Base-by-base conservation (phyloP, 2,329 filamentous ascomycete species). In the Fusarium chuoi region DNA sequence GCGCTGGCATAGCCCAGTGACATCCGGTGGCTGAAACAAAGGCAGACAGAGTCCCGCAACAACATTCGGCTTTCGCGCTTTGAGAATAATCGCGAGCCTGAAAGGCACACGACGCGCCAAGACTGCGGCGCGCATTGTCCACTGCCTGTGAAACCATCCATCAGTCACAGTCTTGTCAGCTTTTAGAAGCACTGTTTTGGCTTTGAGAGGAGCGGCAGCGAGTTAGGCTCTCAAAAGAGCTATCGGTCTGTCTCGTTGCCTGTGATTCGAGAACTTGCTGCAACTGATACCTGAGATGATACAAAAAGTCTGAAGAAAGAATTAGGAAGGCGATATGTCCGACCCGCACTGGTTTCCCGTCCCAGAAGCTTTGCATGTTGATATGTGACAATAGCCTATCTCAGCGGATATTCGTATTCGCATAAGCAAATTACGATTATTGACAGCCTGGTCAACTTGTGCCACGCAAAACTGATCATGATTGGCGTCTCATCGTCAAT, bases 101-200 rank as follows among this genome's bases (percentile, higher is more conserved):
- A 44, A 9, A 24, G 6, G 22, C n/a, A n/a, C n/a, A n/a, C n/a
- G n/a, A n/a, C n/a, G n/a, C n/a, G n/a, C n/a, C n/a, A n/a, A n/a
- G n/a, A n/a, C n/a, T n/a, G n/a, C n/a, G n/a, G n/a, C n/a, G n/a
- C n/a, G n/a, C n/a, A n/a, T n/a, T n/a, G n/a, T n/a, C n/a, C n/a
- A n/a, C n/a, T n/a, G n/a, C n/a, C n/a, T n/a, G 42, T 24, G 42
- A 44, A 24, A 24, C 42, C 42, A 24, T 44, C 42, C 15, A 24
- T 44, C n/a, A 44, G n/a, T 2, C 10, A 18, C 24, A 24, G 9
- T 24, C 2, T 11, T 24, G 15, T 44, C 6, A 12, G 42, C 9
- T 0, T 44, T 0, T 11, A 2, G 10, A 9, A 44, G 14, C 6
- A 15, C n/a, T 24, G n/a, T 26, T 15, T 5, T 22, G 22, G 2